Evolutionary conservation across 176 grass and related monocot genomes (phyloP).

Genomic region (Carex scoparia): DNA sequence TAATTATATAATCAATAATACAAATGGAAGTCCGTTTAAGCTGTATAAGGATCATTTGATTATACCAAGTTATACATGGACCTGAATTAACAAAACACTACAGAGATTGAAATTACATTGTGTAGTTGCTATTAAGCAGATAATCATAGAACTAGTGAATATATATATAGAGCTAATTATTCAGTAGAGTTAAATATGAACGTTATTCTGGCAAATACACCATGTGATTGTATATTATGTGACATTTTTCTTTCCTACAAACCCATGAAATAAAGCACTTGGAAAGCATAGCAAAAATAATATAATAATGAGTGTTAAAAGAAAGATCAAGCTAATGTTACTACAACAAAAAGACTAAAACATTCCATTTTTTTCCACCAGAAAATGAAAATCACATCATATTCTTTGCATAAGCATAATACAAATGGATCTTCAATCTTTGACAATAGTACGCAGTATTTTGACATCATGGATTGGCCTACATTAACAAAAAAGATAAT

Average conservation of each 20-base stretch:
- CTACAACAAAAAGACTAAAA: background rate
- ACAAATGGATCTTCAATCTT: slow-evolving; percentile 47
- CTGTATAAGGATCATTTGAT: no score
- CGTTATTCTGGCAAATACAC: no score
- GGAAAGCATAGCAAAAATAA: background rate
- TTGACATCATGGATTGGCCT: slow-evolving; percentile 96
- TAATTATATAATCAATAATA: background rate
- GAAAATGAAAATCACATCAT: slow-evolving; percentile 1
- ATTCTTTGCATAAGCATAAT: background rate
- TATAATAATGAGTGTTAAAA: background rate
- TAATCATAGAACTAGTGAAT: no score
- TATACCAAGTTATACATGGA: no score
- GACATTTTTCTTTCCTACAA: background rate
- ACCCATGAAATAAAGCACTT: background rate
- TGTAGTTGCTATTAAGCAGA: no score
- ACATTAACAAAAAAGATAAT: slow-evolving; percentile 12
- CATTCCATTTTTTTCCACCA: background rate
- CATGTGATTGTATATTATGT: no score
- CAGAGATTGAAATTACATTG: no score
- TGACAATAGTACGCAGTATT: slow-evolving; percentile 64
- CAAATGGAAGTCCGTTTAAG: background rate
- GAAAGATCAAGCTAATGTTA: background rate
- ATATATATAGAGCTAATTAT: no score
- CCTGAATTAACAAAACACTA: no score
- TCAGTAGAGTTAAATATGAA: no score